Evolutionary conservation across 2,329 filamentous ascomycete genomes (phyloP), one percentile per base, ranked within the genome.

Genomic region (Verticillium zaregamsianum): DNA sequence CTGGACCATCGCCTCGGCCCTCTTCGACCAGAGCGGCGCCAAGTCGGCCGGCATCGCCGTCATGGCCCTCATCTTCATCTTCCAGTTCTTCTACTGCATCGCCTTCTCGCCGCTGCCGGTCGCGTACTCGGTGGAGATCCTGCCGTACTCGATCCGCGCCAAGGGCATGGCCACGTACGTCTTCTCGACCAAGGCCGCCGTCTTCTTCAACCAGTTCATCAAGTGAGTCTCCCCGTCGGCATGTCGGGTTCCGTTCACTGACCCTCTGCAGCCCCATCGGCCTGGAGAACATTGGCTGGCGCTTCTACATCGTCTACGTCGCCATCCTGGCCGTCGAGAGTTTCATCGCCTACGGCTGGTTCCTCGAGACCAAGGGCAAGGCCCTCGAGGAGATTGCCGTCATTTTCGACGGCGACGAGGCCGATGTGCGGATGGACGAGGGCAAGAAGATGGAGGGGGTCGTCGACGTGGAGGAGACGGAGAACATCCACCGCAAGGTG

Each of bases 231-330:
- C 35, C 33, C 2, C 5, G 20, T 25, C 20, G 17, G 84, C 82
- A 0, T 71, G 55, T 39, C 58, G 57, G 33, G 17, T 55, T 25
- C 56, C 49, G 4, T 79, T 84, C 15, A 77, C 78, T 28, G 37
- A 58, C 39, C 14, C 9, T 9, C 14, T 8, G 37, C 25, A 58
- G 57, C 45, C 85, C 85, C 0, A 80, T 82, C 59, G 84, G 79
- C 0, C 69, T 87, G 0, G 77, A 75, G 0, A 68, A 77, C 2
- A 78, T 86, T 31, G 75, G 76, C 0, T 86, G 82, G 77, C 80
- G 75, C 66, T 86, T 82, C 64, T 87, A 86, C 71, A 82, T 86
- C 63, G 76, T 87, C 17, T 87, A 86, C 61, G 81, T 82, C 52
- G 77, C 75, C 9, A 75, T 78, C 0, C 61, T 81, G 2, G 72